A percentile compares a stretch with the other conserved stretches of the same genome.
phyloP scores from a whole-genome alignment of 805 yeast genomes.

The Candida mattraensis region DNA sequence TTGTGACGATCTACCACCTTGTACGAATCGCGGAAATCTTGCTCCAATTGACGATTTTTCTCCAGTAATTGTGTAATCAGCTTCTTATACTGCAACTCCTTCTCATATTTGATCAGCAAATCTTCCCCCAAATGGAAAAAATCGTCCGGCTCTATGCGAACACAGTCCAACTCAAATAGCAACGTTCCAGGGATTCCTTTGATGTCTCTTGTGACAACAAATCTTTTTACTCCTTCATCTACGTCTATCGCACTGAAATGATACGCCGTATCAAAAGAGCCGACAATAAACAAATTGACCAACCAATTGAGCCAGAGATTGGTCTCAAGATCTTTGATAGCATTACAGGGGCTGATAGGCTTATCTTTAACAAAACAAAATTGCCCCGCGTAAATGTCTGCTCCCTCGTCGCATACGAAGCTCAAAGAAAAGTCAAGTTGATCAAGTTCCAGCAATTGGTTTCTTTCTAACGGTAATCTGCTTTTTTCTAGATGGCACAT shows the following conservation, averaged over 20 bases:
- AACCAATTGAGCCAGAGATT: conserved; percentile 16
- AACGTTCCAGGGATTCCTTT: conserved; percentile 16
- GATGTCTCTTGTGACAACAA: conserved; percentile 12
- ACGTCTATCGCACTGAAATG: conserved; percentile 9
- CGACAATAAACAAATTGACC: conserved; percentile 6
- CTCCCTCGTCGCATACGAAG: conserved; percentile 14
- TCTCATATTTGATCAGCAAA: conserved; percentile 12
- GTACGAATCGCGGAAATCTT: conserved; percentile 8
- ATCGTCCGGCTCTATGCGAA: conserved; percentile 4
- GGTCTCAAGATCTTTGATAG: conserved; percentile 7
- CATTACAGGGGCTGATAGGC: conserved; percentile 1
- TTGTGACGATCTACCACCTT: conserved; percentile 7
- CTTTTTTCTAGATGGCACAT: too few species aligned
- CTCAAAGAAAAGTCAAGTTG: conserved; percentile 8
- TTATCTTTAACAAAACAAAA: neutral
- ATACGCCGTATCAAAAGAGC: conserved; percentile 14
- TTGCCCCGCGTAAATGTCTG: conserved; percentile 6
- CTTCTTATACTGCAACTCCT: conserved; percentile 13
- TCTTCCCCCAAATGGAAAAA: conserved; percentile 15
- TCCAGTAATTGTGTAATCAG: conserved; percentile 5
- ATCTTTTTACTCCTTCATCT: conserved; percentile 1
- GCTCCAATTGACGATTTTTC: conserved; percentile 9
- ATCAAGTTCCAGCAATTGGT: neutral
- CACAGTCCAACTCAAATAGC: conserved; percentile 15
- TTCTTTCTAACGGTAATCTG: too few species aligned